Base-by-base conservation (phyloP, 1,284 basidiomycete genomes). In the Naganishia sp. region DNA sequence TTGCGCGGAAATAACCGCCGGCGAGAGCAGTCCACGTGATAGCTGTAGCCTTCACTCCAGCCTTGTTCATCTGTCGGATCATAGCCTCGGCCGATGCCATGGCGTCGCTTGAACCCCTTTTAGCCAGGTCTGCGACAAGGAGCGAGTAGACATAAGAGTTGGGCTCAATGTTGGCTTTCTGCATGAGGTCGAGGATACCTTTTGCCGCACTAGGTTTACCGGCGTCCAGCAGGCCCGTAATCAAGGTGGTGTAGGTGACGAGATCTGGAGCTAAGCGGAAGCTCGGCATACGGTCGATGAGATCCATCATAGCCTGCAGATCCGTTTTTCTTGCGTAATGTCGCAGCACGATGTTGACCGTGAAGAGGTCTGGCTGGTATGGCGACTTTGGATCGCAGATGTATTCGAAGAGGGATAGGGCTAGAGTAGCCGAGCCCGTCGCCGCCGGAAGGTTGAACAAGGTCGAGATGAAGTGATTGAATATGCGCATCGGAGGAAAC, bases 211-310 rank as follows among this genome's bases (percentile, higher is more conserved):
- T 87, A 35, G 84, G 77, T 58, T 86, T 83, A n/a, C 85, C 84
- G 7, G 85, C 84, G 69, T 85, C 86, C 41, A 89, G 83, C 65
- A 93, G 75, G 0, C 88, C 88, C 28, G 87, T 85, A 13, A 93
- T 85, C 32, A 94, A 83, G 3, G 87, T 90, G 2, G 90, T 90
- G 76, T 87, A 94, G 0, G 88, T 92, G 76, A 88, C 86, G 5
- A 88, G 85, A 72, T 94, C 90, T 9, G 89, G 89, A 11, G 76
- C 71, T 41, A 92, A 73, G 0, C 82, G 82, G 2, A 71, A 69
- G 25, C 78, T 80, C 21, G 68, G 53, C 15, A 69, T 23, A 10
- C 55, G 53, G n/a, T 62, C 49, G 66, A 85, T 83, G 25, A 94
- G 77, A 23, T 85, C 68, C 17, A 85, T 85, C 68, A 93, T 78